Evolutionary conservation across 2,329 filamentous ascomycete genomes (phyloP), one percentile per base, ranked within the genome.

Genomic region (Madurella mycetomatis): DNA sequence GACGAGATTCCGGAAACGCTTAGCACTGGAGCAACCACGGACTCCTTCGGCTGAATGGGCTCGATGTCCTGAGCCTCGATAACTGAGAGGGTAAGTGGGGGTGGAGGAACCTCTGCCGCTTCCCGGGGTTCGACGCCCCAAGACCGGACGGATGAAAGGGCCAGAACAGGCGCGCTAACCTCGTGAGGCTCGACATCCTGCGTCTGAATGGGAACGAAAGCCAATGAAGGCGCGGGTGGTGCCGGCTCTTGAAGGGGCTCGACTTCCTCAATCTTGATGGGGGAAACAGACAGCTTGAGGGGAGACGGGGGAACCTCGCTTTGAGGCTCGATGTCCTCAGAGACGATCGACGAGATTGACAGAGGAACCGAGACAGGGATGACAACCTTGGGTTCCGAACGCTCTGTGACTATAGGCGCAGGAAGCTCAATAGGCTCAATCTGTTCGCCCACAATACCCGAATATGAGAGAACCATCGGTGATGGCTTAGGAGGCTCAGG

Each of bases 1-100:
- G 74, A 73, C 53, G 72, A 56, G 1, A 65, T 55, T 5, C 55
- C 49, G 9, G 64, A 63, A 15, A 76, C 69, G 4, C 61, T 60
- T 9, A 71, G 66, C 9, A 62, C 41, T 3, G 53, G 51, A 9
- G 59, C 58, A n/a, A 55, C 53, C 49, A 62, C 61, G 18, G 53
- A 49, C n/a, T 65, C 61, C 30, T 53, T 53, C 0, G 69, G 69
- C 15, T 68, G 65, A 12, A 73, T 65, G 18, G 60, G 58, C 41
- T 56, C 51, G 41, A 57, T 54, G 18, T 46, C 44, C 25, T 57
- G 57, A n/a, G 53, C 41, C 39, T 58, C 51, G 32, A 81, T 72
- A 2, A 47, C 37, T 4, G 65, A 66, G 7, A 68, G 39, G 4
- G 57, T 58, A 39, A 69, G 58, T 5, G 47, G 39, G 8, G 60